Evolutionary conservation across 192 early-diverging fungal genomes (phyloP), one percentile per base, ranked within the genome.

Genomic region (Linnemannia hyalina): DNA sequence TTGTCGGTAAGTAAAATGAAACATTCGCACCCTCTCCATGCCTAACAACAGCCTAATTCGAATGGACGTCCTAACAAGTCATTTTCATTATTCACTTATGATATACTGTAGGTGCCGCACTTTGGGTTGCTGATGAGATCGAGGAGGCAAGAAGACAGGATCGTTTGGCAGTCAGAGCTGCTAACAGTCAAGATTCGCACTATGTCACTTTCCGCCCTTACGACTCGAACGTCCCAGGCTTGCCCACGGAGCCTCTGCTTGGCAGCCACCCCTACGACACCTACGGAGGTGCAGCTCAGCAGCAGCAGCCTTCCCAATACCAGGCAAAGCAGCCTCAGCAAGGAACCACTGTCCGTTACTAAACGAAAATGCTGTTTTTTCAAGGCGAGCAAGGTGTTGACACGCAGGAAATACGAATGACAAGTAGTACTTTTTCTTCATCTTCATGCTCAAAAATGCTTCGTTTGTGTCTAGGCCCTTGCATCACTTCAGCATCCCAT

Each of bases 101-200:
- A 55, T 78, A n/a, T 71, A 20, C 8, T 35, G 46, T 55, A 85
- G 77, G 79, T 29, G 65, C 77, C 11, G 84, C 84, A 55, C 81
- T 94, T 3, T 94, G 93, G 92, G 91, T 93, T 3, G 89, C 85
- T n/a, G 93, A 94, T 75, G 70, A 93, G 73, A 92, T 93, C 76
- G 89, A 87, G 47, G 86, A 92, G 69, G 90, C 74, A 15, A 80
- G 78, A 54, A 71, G 78, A 77, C 78, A 69, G 60, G 83, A 85
- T 41, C 73, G 74, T 15, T 63, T 85, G 15, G 78, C 83, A 22
- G 76, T 29, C 74, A 85, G 82, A 47, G 44, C 82, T 47, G 82
- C 74, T 22, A 44, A 44, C 22, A 63, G 72, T 40, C 80, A 81
- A 18, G 68, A 70, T 63, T 85, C 83, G 10, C 83, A 85, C 57